Evolutionary conservation across 805 yeast genomes (phyloP), one percentile per base, ranked within the genome.

Genomic region (Teunomyces aglyptinius): DNA sequence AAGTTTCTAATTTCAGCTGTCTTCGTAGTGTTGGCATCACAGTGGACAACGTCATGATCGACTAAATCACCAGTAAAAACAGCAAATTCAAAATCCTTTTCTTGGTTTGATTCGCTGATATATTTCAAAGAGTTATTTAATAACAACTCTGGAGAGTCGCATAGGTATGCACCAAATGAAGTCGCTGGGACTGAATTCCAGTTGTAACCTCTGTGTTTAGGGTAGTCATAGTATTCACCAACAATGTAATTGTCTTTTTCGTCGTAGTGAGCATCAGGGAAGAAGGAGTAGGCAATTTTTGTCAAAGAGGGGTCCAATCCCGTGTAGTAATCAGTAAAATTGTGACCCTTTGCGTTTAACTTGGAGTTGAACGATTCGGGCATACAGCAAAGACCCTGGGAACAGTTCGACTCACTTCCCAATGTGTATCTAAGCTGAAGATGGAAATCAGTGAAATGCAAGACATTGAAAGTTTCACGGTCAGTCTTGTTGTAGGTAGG

Each of bases 11-110:
- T 82, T 45, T 86, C 95, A 6, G 85, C 83, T 6, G 76, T 87
- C 6, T 73, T 88, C 50, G 87, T 90, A 48, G 80, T 77, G 35
- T 82, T 86, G 38, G 77, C 70, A 41, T 76, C 76, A 56, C 76
- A 72, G 40, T 73, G 70, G 10, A 68, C 57, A 47, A 76, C 80
- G 53, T 79, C 83, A 57, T 85, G 91, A 60, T 85, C 89, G 45
- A 84, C 85, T 59, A 83, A 70, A 57, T 85, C 91, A 47, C 90
- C 90, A 4, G 89, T 85, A 70, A 85, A 85, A 32, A 85, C 63
- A 2, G 85, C 75, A 57, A 84, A 84, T 44, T 82, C 84, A 54
- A 76, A 83, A 6, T 68, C 54, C 31, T 73, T 50, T 34, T 67
- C 57, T 8, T 61, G 53, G 46, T 70, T 65, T 49, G 64, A 63